phyloP scores from a whole-genome alignment of 371 early-diverging fungal species.

The Haplosporangium sp. region DNA sequence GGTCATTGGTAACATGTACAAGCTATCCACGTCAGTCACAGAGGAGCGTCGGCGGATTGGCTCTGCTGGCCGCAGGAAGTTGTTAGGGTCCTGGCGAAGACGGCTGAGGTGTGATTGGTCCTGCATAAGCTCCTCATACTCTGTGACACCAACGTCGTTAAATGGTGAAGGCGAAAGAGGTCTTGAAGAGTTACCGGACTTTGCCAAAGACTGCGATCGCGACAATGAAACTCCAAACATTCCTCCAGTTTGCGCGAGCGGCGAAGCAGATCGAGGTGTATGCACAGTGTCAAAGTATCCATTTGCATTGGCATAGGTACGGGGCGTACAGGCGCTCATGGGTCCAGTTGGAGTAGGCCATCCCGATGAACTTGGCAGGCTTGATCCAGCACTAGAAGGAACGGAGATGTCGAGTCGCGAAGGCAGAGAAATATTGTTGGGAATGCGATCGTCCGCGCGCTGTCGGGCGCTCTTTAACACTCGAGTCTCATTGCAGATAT shows the following conservation, averaged over 20 bases:
- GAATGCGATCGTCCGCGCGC: slow-evolving; percentile 8
- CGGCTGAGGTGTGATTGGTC: slow-evolving; percentile 29
- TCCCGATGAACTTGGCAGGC: slow-evolving; percentile 15
- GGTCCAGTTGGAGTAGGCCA: slow-evolving; percentile 10
- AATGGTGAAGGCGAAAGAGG: slow-evolving; percentile 26
- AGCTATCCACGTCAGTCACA: slow-evolving; percentile 40
- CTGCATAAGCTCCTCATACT: slow-evolving; percentile 48
- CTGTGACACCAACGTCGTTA: slow-evolving; percentile 19
- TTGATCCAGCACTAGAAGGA: slow-evolving; percentile 39
- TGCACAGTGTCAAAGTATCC: slow-evolving; percentile 36
- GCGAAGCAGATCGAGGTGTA: slow-evolving; percentile 25
- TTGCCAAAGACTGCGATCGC: slow-evolving; percentile 29
- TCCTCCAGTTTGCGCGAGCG: slow-evolving; percentile 23
- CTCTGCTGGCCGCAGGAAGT: slow-evolving; percentile 18
- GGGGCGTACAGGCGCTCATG: slow-evolving; percentile 21
- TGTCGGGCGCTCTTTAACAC: slow-evolving; percentile 49
- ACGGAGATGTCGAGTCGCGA: slow-evolving; percentile 35
- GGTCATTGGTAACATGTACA: slow-evolving; percentile 22
- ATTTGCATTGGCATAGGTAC: slow-evolving; percentile 7
- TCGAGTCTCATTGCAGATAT: slow-evolving; percentile 45
- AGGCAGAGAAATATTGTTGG: slow-evolving; percentile 19
- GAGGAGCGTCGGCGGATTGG: slow-evolving; percentile 32
- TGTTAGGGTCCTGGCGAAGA: slow-evolving; percentile 29
- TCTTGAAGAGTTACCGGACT: slow-evolving; percentile 16
- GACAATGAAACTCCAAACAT: slow-evolving; percentile 19